Evolutionary conservation across 148 eudicot species (phyloP).

Genomic region (Suaeda aralocaspica): DNA sequence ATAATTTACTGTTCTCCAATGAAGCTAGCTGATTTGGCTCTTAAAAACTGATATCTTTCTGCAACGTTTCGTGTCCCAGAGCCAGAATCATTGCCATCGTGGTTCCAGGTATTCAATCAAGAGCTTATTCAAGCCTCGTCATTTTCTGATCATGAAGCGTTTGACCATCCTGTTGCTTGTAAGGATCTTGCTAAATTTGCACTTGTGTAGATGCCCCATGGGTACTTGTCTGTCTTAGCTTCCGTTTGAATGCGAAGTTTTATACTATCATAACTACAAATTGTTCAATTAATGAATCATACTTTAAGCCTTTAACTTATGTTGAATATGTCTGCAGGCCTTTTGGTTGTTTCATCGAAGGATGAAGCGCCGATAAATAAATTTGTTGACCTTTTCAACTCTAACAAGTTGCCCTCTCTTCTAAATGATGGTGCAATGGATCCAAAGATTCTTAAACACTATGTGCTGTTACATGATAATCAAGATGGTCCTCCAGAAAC

Average conservation of each 20-base stretch:
- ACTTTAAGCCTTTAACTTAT: conserved; percentile 11
- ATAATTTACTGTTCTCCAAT: neutral
- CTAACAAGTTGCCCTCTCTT: conserved; percentile 73
- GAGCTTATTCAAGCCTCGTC: conserved; percentile 75
- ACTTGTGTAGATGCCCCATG: neutral
- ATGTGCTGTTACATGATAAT: conserved; percentile 76
- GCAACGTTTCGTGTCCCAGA: conserved; percentile 47
- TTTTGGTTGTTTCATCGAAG: conserved; percentile 84
- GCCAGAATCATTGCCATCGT: conserved; percentile 59
- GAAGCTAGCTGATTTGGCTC: conserved; percentile 2
- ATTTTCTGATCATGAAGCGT: conserved; percentile 94
- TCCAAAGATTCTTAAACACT: conserved; percentile 88
- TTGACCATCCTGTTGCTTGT: conserved; percentile 99
- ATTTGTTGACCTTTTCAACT: conserved; percentile 84
- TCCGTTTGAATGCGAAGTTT: neutral
- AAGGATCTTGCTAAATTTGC: conserved; percentile 29
- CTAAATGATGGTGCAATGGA: conserved; percentile 90
- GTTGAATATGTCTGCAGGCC: conserved; percentile 46
- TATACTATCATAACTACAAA: too few relatives aligned
- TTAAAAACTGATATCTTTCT: conserved; percentile 17
- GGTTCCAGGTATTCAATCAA: conserved; percentile 82
- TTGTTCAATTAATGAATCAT: neutral
- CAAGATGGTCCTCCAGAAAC: conserved; percentile 64
- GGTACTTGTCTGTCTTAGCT: neutral
- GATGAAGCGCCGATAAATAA: conserved; percentile 75